Evolutionary conservation across 257 asterid species (phyloP).

Genomic region (Solanum rostratum): DNA sequence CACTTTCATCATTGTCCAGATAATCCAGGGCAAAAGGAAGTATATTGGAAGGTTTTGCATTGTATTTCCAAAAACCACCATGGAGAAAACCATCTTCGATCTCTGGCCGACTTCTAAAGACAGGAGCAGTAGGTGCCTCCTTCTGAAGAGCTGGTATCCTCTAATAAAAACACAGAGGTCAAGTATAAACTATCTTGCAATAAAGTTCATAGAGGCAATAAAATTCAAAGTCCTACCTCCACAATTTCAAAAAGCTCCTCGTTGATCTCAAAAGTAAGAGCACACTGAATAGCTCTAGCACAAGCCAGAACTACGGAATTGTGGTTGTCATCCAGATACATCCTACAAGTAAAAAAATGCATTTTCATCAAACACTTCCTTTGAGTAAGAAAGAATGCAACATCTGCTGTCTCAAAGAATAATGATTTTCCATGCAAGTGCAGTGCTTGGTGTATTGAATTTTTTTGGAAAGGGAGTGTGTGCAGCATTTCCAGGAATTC

Average conservation of each 20-base stretch:
- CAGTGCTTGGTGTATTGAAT: too few relatives aligned
- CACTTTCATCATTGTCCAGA: slow-evolving; percentile 41
- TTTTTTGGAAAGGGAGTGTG: too few relatives aligned
- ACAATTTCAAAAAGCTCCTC: slow-evolving; percentile 48
- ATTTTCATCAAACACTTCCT: not conserved
- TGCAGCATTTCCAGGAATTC: not conserved
- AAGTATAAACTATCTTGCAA: not conserved
- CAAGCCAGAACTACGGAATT: slow-evolving; percentile 76
- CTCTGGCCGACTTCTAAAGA: slow-evolving; percentile 82
- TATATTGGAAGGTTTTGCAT: slow-evolving; percentile 67
- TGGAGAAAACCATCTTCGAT: slow-evolving; percentile 64
- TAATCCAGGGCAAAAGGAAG: slow-evolving; percentile 24
- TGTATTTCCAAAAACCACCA: slow-evolving; percentile 99
- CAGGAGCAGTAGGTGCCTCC: slow-evolving; percentile 73
- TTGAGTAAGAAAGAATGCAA: not conserved
- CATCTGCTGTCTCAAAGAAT: not conserved
- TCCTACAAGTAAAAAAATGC: slow-evolving; percentile 35
- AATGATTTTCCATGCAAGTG: not conserved
- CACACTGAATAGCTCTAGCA: slow-evolving; percentile 67
- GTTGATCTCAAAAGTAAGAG: slow-evolving; percentile 52
- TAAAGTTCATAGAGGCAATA: not conserved
- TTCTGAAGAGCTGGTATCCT: slow-evolving; percentile 33
- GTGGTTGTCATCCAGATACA: slow-evolving; percentile 80
- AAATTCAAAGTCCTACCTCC: slow-evolving; percentile 43
- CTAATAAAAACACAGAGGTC: slow-evolving; percentile 31